These are phyloP conservation scores for Cladosporium sp. DNA, from an alignment of 2,329 filamentous ascomycete species.

Conservation along the genomic window DNA sequence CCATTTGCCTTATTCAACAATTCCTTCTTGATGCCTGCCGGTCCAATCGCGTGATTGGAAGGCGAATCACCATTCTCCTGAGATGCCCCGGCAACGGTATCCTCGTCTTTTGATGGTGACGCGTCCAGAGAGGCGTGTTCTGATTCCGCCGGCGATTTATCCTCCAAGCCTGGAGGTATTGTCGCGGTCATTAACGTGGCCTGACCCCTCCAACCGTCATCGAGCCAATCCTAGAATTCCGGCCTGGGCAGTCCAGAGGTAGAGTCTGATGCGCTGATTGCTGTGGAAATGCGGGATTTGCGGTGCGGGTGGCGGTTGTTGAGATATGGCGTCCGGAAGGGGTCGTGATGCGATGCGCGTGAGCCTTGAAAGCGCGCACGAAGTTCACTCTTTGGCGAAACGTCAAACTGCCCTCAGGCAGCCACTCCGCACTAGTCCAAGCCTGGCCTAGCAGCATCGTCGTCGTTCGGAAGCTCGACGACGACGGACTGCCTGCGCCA, in stretches of 20 bases:
- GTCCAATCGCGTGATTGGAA: slow-evolving; percentile 2
- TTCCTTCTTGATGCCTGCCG: slow-evolving; percentile 20
- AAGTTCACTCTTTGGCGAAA: slow-evolving; percentile 16
- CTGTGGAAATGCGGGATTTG: slow-evolving; percentile 37
- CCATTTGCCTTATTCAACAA: slow-evolving; percentile 14
- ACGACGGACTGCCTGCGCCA: slow-evolving; percentile 11
- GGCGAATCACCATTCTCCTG: slow-evolving; percentile 18
- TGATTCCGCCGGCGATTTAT: slow-evolving; percentile 18
- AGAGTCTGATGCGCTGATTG: slow-evolving; percentile 20
- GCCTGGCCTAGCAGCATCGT: background rate
- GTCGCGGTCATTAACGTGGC: slow-evolving; percentile 17
- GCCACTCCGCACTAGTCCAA: background rate
- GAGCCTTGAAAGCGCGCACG: slow-evolving; percentile 1
- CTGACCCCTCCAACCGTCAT: slow-evolving; percentile 22
- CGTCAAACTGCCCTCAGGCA: slow-evolving; percentile 1
- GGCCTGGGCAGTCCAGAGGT: slow-evolving; percentile 17
- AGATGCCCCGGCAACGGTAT: slow-evolving; percentile 13
- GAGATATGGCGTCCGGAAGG: slow-evolving; percentile 32
- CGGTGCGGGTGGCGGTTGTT: slow-evolving; percentile 33
- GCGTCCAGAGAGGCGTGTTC: slow-evolving; percentile 17
- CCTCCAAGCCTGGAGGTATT: slow-evolving; percentile 20
- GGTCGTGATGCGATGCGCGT: slow-evolving; percentile 14
- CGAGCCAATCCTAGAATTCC: slow-evolving; percentile 24
- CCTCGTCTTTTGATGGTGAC: slow-evolving; percentile 17
- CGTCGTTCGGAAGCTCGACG: slow-evolving; percentile 7